These are phyloP conservation scores for Brassica napus DNA, from an alignment of 345 rosid genomes.

Conservation along the genomic window DNA sequence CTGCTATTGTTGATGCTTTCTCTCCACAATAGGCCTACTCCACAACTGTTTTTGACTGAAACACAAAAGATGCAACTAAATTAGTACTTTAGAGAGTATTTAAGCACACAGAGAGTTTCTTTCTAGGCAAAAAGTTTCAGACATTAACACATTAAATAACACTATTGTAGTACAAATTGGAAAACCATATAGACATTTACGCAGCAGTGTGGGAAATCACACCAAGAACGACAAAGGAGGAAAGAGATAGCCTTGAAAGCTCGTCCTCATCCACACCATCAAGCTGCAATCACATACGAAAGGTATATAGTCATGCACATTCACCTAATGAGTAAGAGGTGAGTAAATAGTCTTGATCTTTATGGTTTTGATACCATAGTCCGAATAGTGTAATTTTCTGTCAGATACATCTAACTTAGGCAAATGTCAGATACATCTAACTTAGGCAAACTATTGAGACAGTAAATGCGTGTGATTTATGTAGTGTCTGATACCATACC, in stretches of 20 bases:
- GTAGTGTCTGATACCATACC: slow-evolving; percentile 37
- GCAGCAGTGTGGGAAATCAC: slow-evolving; percentile 19
- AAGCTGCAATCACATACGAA: background rate
- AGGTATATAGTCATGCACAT: background rate
- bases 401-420: too few relatives aligned
- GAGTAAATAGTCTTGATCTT: background rate
- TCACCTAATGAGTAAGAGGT: background rate
- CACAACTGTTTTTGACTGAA: slow-evolving; percentile 13
- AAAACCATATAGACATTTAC: slow-evolving; percentile 18
- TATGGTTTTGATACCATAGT: background rate
- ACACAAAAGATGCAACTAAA: slow-evolving; percentile 24
- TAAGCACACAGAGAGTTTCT: slow-evolving; percentile 21
- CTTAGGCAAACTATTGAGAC: background rate
- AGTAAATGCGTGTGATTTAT: background rate
- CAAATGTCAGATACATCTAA: too few relatives aligned
- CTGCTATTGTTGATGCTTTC: slow-evolving; percentile 27
- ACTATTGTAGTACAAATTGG: background rate
- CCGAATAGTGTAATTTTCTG: too few relatives aligned
- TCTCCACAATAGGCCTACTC: slow-evolving; percentile 17
- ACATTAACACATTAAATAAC: slow-evolving; percentile 20
- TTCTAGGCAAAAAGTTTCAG: slow-evolving; percentile 14
- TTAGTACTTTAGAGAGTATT: slow-evolving; percentile 32
- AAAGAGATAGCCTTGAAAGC: slow-evolving; percentile 31
- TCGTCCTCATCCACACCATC: background rate
- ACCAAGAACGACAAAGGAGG: background rate